These are phyloP conservation scores for Colletotrichum tamarilloi DNA, from an alignment of 2,329 filamentous ascomycete species.

Conservation along the genomic window DNA sequence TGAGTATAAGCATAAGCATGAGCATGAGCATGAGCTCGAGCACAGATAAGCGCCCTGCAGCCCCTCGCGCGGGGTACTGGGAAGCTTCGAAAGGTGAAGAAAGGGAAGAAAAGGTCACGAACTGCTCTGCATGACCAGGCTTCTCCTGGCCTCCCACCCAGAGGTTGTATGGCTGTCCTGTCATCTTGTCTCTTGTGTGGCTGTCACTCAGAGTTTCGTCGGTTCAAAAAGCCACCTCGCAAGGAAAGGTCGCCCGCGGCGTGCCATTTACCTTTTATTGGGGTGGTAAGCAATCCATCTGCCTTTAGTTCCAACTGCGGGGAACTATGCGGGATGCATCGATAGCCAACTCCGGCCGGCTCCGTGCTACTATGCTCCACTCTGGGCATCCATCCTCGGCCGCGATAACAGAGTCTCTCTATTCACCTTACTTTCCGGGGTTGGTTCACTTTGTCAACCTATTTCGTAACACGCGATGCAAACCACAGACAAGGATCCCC, in stretches of 20 bases:
- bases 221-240: neutral
- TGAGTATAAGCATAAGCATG: neutral
- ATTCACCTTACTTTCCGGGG: neutral
- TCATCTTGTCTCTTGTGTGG: conserved; percentile 32
- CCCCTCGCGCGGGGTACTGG: conserved; percentile 11
- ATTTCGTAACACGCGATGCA: conserved; percentile 28
- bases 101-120: conserved; percentile 41
- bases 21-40: conserved; percentile 20
- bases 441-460: conserved; percentile 13
- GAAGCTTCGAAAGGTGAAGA: conserved; percentile 1
- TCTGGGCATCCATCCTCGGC: neutral
- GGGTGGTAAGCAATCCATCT: neutral
- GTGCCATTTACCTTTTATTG: neutral
- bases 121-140: conserved; percentile 57
- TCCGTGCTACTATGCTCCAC: conserved; percentile 26
- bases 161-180: conserved; percentile 34
- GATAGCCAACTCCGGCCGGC: conserved; percentile 26
- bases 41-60: conserved; percentile 32
- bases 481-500: conserved; percentile 16
- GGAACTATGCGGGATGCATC: conserved; percentile 18
- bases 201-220: conserved; percentile 29
- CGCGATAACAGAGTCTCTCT: conserved; percentile 20
- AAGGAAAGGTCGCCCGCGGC: neutral
- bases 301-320: conserved; percentile 19
- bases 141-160: conserved; percentile 42